Conservation (phyloP, 768 basidiomycete genomes). For the Leccinum longicurvipes region DNA sequence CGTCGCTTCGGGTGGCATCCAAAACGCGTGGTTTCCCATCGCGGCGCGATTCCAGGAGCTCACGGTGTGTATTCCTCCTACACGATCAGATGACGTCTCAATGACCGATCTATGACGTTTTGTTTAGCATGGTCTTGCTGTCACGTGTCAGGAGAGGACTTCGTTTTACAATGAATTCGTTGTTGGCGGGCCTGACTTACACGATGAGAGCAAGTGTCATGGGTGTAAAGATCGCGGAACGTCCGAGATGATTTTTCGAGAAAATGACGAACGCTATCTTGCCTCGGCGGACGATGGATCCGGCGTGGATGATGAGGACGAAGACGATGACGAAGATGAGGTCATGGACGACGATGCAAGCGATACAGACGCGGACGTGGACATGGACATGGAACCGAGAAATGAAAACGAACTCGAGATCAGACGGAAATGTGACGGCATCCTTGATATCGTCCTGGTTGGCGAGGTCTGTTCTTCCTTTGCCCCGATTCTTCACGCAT, state of each 20-base stretch:
- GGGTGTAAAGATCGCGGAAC: slow-evolving; percentile 29
- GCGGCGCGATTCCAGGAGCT: slow-evolving; percentile 14
- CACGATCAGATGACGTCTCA: neutral
- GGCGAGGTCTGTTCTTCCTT: slow-evolving; percentile 45
- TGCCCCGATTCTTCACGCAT: neutral
- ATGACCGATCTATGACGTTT: neutral
- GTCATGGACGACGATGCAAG: slow-evolving; percentile 26
- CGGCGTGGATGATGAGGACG: slow-evolving; percentile 21
- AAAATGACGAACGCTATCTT: slow-evolving; percentile 26
- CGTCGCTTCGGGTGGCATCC: slow-evolving; percentile 33
- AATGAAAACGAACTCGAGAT: slow-evolving; percentile 24
- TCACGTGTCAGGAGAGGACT: slow-evolving; percentile 21
- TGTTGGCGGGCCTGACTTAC: slow-evolving; percentile 37
- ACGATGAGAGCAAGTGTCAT: slow-evolving; percentile 40
- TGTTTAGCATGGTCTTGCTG: slow-evolving; percentile 19
- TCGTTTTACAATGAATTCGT: slow-evolving; percentile 43
- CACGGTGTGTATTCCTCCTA: slow-evolving; percentile 22
- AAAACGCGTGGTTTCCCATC: slow-evolving; percentile 40
- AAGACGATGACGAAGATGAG: slow-evolving; percentile 30
- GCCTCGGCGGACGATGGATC: slow-evolving; percentile 6
- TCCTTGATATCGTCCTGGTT: slow-evolving; percentile 58
- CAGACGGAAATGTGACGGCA: slow-evolving; percentile 45
- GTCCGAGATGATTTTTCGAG: slow-evolving; percentile 27
- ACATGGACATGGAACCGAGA: slow-evolving; percentile 25
- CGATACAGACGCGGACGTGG: slow-evolving; percentile 22